Evolutionary conservation across 1,284 basidiomycete species (phyloP).

Genomic region (Puccinia polysora): DNA sequence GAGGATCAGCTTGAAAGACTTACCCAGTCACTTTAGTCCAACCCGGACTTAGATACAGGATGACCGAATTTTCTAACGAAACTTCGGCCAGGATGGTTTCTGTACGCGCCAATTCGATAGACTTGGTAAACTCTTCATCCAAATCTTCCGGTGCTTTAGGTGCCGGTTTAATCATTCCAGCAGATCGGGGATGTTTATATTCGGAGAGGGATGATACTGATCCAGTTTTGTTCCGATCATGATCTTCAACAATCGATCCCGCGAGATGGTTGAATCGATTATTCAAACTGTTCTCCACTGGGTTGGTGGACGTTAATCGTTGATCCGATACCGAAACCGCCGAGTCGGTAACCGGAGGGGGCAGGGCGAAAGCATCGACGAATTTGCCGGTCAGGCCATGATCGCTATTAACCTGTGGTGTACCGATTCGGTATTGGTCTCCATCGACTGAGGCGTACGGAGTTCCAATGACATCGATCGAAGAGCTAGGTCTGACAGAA

Average conservation of each 20-base stretch:
- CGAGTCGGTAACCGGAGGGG: slow-evolving; percentile 15
- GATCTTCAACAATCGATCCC: neutral
- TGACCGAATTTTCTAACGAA: slow-evolving; percentile 76
- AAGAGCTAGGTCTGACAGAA: neutral
- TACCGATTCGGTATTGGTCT: neutral
- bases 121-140: slow-evolving; percentile 73
- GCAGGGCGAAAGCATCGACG: slow-evolving; percentile 6
- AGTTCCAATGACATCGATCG: neutral
- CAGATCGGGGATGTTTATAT: neutral
- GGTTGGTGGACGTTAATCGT: no score
- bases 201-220: slow-evolving; percentile 29
- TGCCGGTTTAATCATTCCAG: neutral
- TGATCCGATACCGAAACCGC: no score
- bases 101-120: slow-evolving; percentile 86
- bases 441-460: slow-evolving; percentile 1
- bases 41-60: slow-evolving; percentile 90
- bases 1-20: no score
- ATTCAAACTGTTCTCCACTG: no score
- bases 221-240: neutral
- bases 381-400: neutral
- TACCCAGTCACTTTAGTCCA: slow-evolving; percentile 90
- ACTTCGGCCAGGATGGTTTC: slow-evolving; percentile 95
- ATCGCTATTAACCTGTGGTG: neutral
- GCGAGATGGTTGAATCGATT: neutral
- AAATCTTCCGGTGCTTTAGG: slow-evolving; percentile 53